Conservation (phyloP, 2,329 filamentous ascomycete species). For the Colletotrichum coccodes region DNA sequence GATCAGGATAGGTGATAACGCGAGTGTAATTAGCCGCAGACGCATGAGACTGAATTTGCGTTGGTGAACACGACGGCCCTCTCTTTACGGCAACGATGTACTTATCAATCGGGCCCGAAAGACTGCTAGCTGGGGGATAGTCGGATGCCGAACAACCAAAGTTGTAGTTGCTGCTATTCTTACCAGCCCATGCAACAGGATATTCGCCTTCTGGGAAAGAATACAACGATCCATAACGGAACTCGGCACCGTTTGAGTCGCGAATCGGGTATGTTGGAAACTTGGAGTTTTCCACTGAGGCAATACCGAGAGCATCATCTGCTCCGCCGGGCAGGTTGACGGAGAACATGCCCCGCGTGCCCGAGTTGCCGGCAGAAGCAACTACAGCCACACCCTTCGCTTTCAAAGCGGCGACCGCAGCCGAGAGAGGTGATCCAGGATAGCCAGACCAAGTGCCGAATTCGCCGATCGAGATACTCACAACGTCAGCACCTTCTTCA, state of each 20-base stretch:
- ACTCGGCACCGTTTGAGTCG: not conserved
- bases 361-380: conserved; percentile 62
- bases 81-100: conserved; percentile 16
- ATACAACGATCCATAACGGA: conserved; percentile 27
- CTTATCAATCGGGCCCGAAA: not conserved
- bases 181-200: conserved; percentile 5
- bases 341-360: conserved; percentile 57
- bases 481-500: conserved; percentile 40
- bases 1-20: conserved; percentile 29
- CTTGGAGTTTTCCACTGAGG: conserved; percentile 59
- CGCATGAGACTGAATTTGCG: conserved; percentile 10
- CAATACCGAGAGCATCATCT: conserved; percentile 57
- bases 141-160: conserved; percentile 20
- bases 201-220: conserved; percentile 20
- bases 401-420: conserved; percentile 60
- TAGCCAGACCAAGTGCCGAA: conserved; percentile 16
- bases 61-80: conserved; percentile 2
- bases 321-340: conserved; percentile 59
- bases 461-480: conserved; percentile 40
- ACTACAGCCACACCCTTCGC: conserved; percentile 62
- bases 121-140: not conserved
- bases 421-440: conserved; percentile 38
- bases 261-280: conserved; percentile 24
- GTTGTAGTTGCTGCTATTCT: not conserved
- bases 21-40: conserved; percentile 18